These are phyloP conservation scores for Mucor ambiguus DNA, from an alignment of 371 early-diverging fungal species.

Conservation along the genomic window DNA sequence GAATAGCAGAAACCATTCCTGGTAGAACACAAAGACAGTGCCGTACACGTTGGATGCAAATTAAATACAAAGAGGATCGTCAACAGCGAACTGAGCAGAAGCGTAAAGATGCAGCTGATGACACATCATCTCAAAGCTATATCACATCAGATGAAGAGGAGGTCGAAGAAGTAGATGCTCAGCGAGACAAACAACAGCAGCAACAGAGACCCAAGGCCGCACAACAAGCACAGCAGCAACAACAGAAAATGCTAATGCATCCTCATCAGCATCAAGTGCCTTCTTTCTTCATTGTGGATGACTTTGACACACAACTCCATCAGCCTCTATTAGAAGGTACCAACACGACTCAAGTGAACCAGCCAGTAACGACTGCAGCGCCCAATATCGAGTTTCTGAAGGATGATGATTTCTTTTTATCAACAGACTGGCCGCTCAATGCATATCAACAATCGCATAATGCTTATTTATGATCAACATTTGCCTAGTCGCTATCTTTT, in stretches of 20 bases:
- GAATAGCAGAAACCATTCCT: constrained; percentile 66
- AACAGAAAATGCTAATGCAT: neutral
- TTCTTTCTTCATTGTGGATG: constrained; percentile 28
- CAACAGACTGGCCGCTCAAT: constrained; percentile 24
- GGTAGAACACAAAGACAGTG: constrained; percentile 79
- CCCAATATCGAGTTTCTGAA: constrained; percentile 24
- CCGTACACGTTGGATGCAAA: constrained; percentile 71
- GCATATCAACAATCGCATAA: constrained; percentile 13
- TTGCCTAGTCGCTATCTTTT: neutral
- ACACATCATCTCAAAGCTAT: constrained; percentile 26
- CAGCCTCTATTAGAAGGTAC: neutral
- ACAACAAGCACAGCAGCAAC: constrained; percentile 6
- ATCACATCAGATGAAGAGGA: constrained; percentile 32
- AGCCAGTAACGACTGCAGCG: neutral
- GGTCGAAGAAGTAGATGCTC: constrained; percentile 12
- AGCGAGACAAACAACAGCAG: neutral
- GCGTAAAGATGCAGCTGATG: constrained; percentile 15
- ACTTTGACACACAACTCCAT: constrained; percentile 26
- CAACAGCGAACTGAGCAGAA: constrained; percentile 25
- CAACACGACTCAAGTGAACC: neutral
- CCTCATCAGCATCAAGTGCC: constrained; percentile 10
- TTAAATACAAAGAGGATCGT: constrained; percentile 54
- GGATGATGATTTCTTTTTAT: constrained; percentile 24
- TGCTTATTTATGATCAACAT: constrained; percentile 13
- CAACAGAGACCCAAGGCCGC: neutral